phyloP scores from a whole-genome alignment of 306 rosid species.

The Nissolia schottii region DNA sequence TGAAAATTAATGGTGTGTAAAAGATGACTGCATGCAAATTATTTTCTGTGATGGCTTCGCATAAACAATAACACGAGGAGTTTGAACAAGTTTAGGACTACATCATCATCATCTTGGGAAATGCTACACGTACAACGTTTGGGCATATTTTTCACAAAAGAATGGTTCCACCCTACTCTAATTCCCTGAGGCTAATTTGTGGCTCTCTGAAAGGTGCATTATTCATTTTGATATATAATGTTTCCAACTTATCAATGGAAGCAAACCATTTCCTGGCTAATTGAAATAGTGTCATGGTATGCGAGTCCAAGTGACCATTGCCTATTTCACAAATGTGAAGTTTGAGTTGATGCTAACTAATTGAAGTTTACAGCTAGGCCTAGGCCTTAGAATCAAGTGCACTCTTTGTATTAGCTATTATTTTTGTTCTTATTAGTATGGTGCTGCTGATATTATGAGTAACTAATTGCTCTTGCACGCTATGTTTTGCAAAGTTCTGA shows the following conservation, averaged over 20 bases:
- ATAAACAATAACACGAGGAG: background rate
- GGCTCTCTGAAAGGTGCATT: background rate
- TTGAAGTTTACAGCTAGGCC: background rate
- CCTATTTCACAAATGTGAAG: background rate
- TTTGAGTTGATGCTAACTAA: background rate
- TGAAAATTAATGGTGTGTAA: background rate
- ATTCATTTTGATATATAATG: background rate
- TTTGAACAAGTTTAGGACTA: background rate
- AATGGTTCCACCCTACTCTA: too few species aligned
- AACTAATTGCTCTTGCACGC: background rate
- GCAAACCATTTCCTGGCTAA: constrained; percentile 3
- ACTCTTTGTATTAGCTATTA: background rate
- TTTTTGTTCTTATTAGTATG: background rate
- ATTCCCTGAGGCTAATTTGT: too few species aligned
- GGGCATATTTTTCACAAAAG: too few species aligned
- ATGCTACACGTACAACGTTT: too few species aligned
- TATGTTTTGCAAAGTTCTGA: constrained; percentile 63
- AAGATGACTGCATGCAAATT: background rate
- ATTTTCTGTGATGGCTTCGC: background rate
- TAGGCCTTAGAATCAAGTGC: background rate
- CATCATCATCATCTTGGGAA: too few species aligned
- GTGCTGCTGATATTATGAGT: background rate
- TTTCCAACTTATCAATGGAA: background rate
- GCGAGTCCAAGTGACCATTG: background rate
- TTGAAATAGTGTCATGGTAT: constrained; percentile 7